These are phyloP conservation scores for Madurella fahalii DNA, from an alignment of 2,329 filamentous ascomycete genomes.

Conservation along the genomic window DNA sequence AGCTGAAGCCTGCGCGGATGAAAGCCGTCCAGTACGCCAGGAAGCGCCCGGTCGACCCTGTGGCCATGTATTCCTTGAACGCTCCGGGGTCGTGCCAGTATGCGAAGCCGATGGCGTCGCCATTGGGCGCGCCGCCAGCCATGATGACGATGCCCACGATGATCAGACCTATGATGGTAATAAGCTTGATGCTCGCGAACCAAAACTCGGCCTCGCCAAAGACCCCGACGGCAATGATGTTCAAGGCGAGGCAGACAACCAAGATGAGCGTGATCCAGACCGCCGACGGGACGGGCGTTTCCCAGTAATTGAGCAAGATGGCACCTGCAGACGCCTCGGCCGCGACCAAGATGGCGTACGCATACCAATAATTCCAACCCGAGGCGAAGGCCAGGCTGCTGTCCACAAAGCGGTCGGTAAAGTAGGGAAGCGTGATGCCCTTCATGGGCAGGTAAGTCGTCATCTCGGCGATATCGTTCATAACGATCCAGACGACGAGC, in stretches of 20 bases:
- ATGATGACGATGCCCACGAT: slow-evolving; percentile 54
- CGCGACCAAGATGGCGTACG: slow-evolving; percentile 54
- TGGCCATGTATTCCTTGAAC: slow-evolving; percentile 45
- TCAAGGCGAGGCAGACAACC: slow-evolving; percentile 50
- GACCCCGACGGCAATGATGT: slow-evolving; percentile 53
- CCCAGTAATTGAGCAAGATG: slow-evolving; percentile 60
- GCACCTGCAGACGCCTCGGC: slow-evolving; percentile 56
- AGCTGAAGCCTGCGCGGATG: slow-evolving; percentile 57
- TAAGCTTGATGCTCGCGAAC: slow-evolving; percentile 58
- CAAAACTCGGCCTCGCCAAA: slow-evolving; percentile 61
- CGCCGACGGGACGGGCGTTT: slow-evolving; percentile 45
- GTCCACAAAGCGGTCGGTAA: slow-evolving; percentile 53
- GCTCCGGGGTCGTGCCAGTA: slow-evolving; percentile 48
- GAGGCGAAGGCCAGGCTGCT: slow-evolving; percentile 52
- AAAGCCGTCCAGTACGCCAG: slow-evolving; percentile 56
- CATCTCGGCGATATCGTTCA: slow-evolving; percentile 55
- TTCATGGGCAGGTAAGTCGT: slow-evolving; percentile 51
- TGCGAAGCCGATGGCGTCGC: slow-evolving; percentile 46
- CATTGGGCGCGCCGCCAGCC: slow-evolving; percentile 51
- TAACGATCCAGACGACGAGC: slow-evolving; percentile 49
- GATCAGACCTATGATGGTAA: slow-evolving; percentile 55
- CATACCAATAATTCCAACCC: slow-evolving; percentile 62
- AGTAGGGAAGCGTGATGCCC: slow-evolving; percentile 55
- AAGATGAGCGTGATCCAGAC: slow-evolving; percentile 59
- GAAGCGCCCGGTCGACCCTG: slow-evolving; percentile 49